Base-by-base conservation (phyloP, 331 rosid species). In the Ulmus americana region DNA sequence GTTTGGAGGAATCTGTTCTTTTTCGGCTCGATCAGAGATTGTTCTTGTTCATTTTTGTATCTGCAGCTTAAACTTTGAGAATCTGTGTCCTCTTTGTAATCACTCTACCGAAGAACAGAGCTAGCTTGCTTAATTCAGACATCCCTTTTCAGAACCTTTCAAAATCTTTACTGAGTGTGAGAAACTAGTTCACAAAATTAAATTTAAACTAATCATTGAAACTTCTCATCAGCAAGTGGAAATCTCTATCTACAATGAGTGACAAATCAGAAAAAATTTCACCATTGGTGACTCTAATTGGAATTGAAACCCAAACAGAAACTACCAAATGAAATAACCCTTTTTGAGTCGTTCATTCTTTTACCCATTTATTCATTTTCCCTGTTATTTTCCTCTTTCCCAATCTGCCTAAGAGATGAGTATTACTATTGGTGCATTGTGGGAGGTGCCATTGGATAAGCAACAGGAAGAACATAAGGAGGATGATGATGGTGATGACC, bases 361-460 rank as follows among this genome's bases (percentile, higher is more conserved):
- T 28, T 56, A 57, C 28, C 28, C 16, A 14, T 15, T 15, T 42
- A 42, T 60, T 60, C 38, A 10, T 41, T 10, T 1, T 10, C 14
- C 5, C 0, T 15, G 10, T 50, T 7, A 38, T 16, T 41, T 18
- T 14, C 49, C 44, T 28, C 22, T 47, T 63, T 63, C 43, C 12
- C 13, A 3, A 11, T 70, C 64, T 65, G 63, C 57, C 11, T 1
- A 43, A 41, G 10, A 7, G 6, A 43, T 35, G 56, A 63, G 13
- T 16, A 39, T 44, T 22, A 76, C 74, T 65, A 88, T 70, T 86
- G 90, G 80, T 88, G 99, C 99, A 90, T 84, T 70, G 97, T 75
- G 39, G 99, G 95, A 67, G 96, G 95, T 59, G 97, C 87, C 95
- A 90, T 80, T 22, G 99, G 97, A 62, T 94, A 90, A 70, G 99